Base-by-base conservation (phyloP, 345 rosid genomes). In the Gynandropsis gynandra region DNA sequence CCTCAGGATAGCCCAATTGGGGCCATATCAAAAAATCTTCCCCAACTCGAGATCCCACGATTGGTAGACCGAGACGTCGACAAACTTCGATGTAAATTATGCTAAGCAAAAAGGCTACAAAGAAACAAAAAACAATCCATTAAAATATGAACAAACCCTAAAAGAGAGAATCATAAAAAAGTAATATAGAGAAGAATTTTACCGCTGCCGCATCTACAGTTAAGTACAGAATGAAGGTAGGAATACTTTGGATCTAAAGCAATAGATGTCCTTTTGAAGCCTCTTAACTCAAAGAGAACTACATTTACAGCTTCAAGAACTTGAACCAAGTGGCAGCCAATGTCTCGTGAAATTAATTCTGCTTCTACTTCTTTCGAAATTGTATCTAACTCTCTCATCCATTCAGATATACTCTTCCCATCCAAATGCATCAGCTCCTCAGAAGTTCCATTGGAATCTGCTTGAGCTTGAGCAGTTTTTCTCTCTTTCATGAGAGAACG, bases 21-120 rank as follows among this genome's bases (percentile, higher is more conserved):
- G 95, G 97, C 97, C 97, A 88, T 67, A 88, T 85, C 74, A 88
- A 63, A 78, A 88, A 85, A 56, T 88, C 95, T 72, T 80, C 97
- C 79, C 97, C 95, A 32, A 88, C 97, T 39, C 80, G 81, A 77
- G 97, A 85, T 79, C 97, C 97, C 70, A 88, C 82, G 47, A 88
- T 79, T 52, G 78, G 73, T 65, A 88, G 72, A 61, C 75, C 71
- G 18, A 88, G 82, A 52, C 89, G 75, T 69, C 58, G 72, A 68
- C 95, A 88, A 55, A 88, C 92, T 80, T 88, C 97, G 56, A 82
- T 80, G 85, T 88, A 88, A 57, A 88, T 82, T 65, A 88, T 71
- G 76, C 92, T 88, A 67, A 88, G 79, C 76, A 85, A 81, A 75
- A 85, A 80, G 34, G 88, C 97, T 88, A 88, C 55, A 61, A 55